phyloP scores from a whole-genome alignment of 2,329 filamentous ascomycete genomes.

The Aspergillus sp. region DNA sequence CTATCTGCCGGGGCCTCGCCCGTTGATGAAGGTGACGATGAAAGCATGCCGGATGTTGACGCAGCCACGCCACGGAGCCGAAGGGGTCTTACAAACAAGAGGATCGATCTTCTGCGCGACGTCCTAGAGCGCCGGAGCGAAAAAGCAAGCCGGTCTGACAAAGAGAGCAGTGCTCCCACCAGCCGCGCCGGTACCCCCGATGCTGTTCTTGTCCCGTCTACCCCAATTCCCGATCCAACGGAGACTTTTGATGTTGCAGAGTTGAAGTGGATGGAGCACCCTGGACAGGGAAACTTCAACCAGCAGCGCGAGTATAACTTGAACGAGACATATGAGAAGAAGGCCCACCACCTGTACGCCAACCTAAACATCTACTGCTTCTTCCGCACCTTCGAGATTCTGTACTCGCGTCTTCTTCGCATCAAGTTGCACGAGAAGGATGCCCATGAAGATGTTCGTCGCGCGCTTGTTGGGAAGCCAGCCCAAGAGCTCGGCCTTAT shows the following conservation, averaged over 20 bases:
- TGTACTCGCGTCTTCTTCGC: conserved; percentile 81
- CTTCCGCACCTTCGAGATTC: conserved; percentile 87
- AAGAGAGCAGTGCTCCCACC: conserved; percentile 76
- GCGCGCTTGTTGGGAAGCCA: conserved; percentile 75
- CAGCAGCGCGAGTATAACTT: conserved; percentile 69
- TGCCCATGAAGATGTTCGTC: conserved; percentile 73
- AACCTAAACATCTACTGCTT: conserved; percentile 94
- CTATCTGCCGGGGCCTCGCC: conserved; percentile 73
- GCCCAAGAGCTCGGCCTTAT: conserved; percentile 83
- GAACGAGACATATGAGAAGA: conserved; percentile 80
- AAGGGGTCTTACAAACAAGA: conserved; percentile 69
- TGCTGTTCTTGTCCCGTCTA: conserved; percentile 51
- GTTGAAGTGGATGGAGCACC: conserved; percentile 65
- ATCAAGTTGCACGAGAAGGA: conserved; percentile 79
- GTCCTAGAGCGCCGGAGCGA: conserved; percentile 80
- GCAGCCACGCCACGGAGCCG: conserved; percentile 71
- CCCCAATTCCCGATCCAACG: conserved; percentile 55
- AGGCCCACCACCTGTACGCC: conserved; percentile 85
- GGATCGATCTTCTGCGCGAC: conserved; percentile 76
- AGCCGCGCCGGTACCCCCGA: conserved; percentile 92
- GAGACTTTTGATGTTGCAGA: conserved; percentile 56
- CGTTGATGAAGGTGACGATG: conserved; percentile 77
- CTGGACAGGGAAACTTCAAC: conserved; percentile 60
- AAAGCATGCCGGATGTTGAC: conserved; percentile 68
- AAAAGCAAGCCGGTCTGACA: conserved; percentile 70